These are phyloP conservation scores for Extremus antarcticus DNA, from an alignment of 495 filamentous ascomycete genomes.

Conservation along the genomic window DNA sequence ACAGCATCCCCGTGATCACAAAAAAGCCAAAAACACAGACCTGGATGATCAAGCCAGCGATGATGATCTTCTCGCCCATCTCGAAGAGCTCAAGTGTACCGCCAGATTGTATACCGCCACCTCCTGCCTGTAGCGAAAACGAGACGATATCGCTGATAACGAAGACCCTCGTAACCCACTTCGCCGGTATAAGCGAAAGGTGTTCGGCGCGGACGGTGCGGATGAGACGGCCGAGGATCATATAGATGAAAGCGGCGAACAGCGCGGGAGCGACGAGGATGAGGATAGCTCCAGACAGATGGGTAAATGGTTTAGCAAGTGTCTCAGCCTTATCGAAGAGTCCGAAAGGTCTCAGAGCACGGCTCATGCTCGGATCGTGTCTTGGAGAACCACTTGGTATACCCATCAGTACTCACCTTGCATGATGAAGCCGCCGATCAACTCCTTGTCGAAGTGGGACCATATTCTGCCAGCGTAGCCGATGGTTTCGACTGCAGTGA, in stretches of 20 bases:
- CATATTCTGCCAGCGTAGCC: constrained; percentile 2
- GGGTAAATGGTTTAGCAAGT: constrained; percentile 10
- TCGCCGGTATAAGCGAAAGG: constrained; percentile 28
- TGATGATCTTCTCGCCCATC: constrained; percentile 24
- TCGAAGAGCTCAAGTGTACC: constrained; percentile 13
- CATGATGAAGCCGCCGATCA: constrained; percentile 21
- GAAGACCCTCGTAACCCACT: constrained; percentile 36
- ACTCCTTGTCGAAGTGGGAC: not conserved
- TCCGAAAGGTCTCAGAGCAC: constrained; percentile 33
- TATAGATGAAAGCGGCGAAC: constrained; percentile 38
- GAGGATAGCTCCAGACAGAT: constrained; percentile 20
- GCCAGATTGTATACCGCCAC: constrained; percentile 33
- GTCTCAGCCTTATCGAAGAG: constrained; percentile 7
- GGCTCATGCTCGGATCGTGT: too few species aligned
- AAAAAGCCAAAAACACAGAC: constrained; percentile 38
- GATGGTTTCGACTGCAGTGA: constrained; percentile 8
- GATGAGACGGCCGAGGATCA: constrained; percentile 34
- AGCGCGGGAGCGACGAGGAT: constrained; percentile 37
- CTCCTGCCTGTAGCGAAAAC: constrained; percentile 34
- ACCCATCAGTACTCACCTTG: too few species aligned
- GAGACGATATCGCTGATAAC: constrained; percentile 37
- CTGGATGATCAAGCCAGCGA: constrained; percentile 37
- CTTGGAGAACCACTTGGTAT: too few species aligned
- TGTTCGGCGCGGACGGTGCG: constrained; percentile 35
- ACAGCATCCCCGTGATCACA: constrained; percentile 30